Evolutionary conservation across 169 alveolate species (phyloP).

Genomic region (Cryptosporidium bovis): DNA sequence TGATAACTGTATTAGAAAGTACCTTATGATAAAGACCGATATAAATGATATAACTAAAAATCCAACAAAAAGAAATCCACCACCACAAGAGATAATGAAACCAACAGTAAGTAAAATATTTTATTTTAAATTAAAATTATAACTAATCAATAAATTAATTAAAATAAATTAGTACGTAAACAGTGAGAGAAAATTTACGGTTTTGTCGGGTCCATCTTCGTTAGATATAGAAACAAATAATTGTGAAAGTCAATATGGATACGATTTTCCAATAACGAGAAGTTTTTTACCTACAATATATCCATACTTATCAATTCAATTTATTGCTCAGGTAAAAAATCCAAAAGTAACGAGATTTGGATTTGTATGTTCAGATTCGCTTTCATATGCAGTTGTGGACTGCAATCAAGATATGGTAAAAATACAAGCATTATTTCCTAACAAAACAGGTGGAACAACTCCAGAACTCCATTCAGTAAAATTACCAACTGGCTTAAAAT

Average conservation of each 20-base stretch:
- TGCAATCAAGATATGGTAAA: conserved; percentile 60
- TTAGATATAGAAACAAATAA: conserved; percentile 26
- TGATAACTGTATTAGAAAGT: conserved; percentile 57
- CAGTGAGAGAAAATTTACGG: conserved; percentile 61
- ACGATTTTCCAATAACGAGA: conserved; percentile 39
- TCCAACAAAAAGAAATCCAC: conserved; percentile 70
- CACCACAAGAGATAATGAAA: conserved; percentile 52
- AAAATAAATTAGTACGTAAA: conserved; percentile 14
- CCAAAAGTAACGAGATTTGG: conserved; percentile 60
- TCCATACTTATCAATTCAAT: conserved; percentile 72
- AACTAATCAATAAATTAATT: neutral
- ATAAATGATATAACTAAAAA: conserved; percentile 42
- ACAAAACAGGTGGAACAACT: conserved; percentile 11
- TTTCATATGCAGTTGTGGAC: conserved; percentile 62
- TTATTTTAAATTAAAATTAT: neutral
- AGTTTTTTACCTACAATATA: conserved; percentile 63
- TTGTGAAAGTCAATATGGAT: conserved; percentile 42
- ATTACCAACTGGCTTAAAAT: conserved; percentile 66
- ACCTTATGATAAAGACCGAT: conserved; percentile 45
- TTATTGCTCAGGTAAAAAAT: conserved; percentile 58
- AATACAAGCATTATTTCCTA: conserved; percentile 38
- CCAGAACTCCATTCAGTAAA: conserved; percentile 38
- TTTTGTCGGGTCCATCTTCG: conserved; percentile 61
- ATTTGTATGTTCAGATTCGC: conserved; percentile 61
- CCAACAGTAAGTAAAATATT: conserved; percentile 23